These are phyloP conservation scores for Globisporangium paroecandrum DNA, from an alignment of 352 stramenopile species.

Conservation along the genomic window DNA sequence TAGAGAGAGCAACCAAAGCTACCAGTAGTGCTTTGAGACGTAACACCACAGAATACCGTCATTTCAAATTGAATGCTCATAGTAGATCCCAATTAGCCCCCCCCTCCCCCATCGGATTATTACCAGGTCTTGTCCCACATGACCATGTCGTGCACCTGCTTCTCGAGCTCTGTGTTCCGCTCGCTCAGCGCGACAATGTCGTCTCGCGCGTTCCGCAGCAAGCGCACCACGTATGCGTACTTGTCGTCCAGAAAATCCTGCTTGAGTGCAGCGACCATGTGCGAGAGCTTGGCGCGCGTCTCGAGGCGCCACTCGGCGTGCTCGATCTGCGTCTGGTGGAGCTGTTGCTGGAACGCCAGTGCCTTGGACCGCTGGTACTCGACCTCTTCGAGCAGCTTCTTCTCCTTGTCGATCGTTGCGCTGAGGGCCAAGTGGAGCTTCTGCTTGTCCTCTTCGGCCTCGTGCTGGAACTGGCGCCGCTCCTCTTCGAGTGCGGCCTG, in stretches of 20 bases:
- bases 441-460: constrained; percentile 61
- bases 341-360: constrained; percentile 52
- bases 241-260: constrained; percentile 49
- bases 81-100: no score
- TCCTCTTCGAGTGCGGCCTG: constrained; percentile 64
- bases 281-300: constrained; percentile 36
- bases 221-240: constrained; percentile 39
- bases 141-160: constrained; percentile 35
- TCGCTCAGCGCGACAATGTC: constrained; percentile 56
- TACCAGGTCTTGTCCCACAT: constrained; percentile 38
- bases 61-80: no score
- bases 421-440: constrained; percentile 40
- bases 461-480: constrained; percentile 43
- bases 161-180: constrained; percentile 58
- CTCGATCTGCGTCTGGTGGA: constrained; percentile 53
- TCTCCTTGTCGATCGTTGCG: constrained; percentile 69
- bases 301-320: constrained; percentile 55
- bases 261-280: constrained; percentile 51
- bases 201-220: constrained; percentile 57
- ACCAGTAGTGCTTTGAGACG: neutral
- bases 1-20: neutral
- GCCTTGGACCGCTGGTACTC: constrained; percentile 50
- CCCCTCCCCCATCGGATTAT: no score
- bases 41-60: neutral
- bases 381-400: constrained; percentile 73